Evolutionary conservation across 257 asterid genomes (phyloP), one percentile per base, ranked within the genome.

Genomic region (Catharanthus roseus): DNA sequence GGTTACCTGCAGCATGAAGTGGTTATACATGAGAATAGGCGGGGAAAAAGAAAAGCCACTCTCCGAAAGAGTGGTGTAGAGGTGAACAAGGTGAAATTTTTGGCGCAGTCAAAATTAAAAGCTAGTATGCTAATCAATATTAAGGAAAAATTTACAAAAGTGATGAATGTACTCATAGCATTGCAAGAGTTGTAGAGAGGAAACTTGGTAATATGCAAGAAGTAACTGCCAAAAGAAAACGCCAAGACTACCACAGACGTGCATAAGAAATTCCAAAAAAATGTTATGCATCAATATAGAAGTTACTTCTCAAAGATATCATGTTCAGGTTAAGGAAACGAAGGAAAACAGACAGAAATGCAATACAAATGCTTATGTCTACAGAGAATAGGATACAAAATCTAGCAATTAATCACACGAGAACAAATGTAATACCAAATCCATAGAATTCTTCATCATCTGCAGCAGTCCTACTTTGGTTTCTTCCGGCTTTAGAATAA

Each of bases 401-500:
- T 16, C 5, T n/a, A 38, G 41, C n/a, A 10, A 41, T 60, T 10
- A 53, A 45, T 21, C 24, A 45, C 42, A 64, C 7, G 31, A 71
- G 78, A 65, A 76, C 39, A 64, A 10, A 38, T 58, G 36, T 70
- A n/a, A 79, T 87, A 93, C 98, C 97, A 73, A 95, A 87, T 70
- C 97, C 95, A 65, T 95, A 95, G 78, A 95, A 95, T 29, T 89
- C 95, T 81, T 93, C 98, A 76, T 89, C 87, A 18, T 83, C 81
- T 67, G 82, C 88, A 47, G 73, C 38, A 70, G 86, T 76, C 69
- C 76, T 81, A 24, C 76, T 77, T 72, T 73, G 78, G 76, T 75
- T 70, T 72, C 87, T 78, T 72, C 85, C 85, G 67, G 86, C 74
- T 23, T 81, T 60, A 54, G 85, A 79, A 84, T 83, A 84, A 61